These are phyloP conservation scores for Antrodiella citrinella DNA, from an alignment of 768 basidiomycete species.

Conservation along the genomic window DNA sequence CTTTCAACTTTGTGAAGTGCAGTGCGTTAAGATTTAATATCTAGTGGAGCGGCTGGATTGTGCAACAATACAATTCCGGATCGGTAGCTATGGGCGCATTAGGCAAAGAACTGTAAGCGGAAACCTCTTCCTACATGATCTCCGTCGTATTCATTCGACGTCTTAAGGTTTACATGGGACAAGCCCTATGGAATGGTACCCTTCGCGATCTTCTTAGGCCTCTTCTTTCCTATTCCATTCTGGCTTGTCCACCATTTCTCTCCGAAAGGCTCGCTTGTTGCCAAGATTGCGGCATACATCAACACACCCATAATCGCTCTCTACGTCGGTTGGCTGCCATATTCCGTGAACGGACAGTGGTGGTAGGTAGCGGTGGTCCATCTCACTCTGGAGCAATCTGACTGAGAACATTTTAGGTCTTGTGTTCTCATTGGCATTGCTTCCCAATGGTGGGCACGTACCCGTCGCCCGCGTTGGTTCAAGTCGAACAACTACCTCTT, in stretches of 20 bases:
- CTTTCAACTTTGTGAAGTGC: not conserved
- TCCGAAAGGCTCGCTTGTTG: slow-evolving; percentile 24
- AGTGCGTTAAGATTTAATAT: not conserved
- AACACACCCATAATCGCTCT: slow-evolving; percentile 38
- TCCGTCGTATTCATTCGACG: no score
- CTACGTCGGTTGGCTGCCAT: slow-evolving; percentile 32
- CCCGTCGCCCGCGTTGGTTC: slow-evolving; percentile 36
- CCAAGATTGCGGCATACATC: slow-evolving; percentile 31
- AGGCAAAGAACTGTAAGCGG: slow-evolving; percentile 37
- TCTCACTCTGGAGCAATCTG: not conserved
- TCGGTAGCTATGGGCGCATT: slow-evolving; percentile 50
- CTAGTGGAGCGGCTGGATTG: slow-evolving; percentile 45
- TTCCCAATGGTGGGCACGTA: slow-evolving; percentile 43
- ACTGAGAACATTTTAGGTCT: slow-evolving; percentile 18
- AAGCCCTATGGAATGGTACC: slow-evolving; percentile 41
- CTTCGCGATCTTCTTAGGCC: slow-evolving; percentile 43
- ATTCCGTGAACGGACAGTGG: slow-evolving; percentile 49
- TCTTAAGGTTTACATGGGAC: slow-evolving; percentile 30
- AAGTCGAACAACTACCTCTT: slow-evolving; percentile 42
- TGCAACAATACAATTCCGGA: slow-evolving; percentile 45
- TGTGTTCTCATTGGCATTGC: slow-evolving; percentile 42
- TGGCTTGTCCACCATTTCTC: slow-evolving; percentile 35
- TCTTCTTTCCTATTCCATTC: slow-evolving; percentile 41
- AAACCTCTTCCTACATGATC: no score
- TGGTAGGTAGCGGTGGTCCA: slow-evolving; percentile 32